Evolutionary conservation across 2,329 filamentous ascomycete species (phyloP).

Genomic region (Torrubiellomyces zombiae): DNA sequence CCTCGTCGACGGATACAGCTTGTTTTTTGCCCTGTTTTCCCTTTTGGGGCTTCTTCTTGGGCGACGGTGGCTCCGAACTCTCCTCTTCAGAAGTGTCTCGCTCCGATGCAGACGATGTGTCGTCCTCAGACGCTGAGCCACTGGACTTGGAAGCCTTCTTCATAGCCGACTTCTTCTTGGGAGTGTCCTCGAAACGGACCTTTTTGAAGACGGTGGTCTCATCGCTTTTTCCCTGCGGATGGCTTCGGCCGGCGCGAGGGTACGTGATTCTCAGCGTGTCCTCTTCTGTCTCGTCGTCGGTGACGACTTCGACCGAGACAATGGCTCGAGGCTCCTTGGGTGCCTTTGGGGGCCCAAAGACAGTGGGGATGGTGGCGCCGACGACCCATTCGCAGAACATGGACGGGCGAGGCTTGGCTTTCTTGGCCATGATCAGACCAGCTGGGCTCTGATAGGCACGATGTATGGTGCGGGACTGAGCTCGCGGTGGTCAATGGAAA

Average conservation of each 20-base stretch:
- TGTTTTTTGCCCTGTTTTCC: constrained; percentile 4
- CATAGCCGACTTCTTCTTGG: constrained; percentile 19
- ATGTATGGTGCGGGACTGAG: no score
- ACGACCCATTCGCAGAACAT: constrained; percentile 25
- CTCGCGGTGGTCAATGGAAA: no score
- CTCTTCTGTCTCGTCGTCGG: constrained; percentile 33
- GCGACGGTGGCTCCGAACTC: constrained; percentile 4
- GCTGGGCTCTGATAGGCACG: no score
- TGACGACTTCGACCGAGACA: constrained; percentile 25
- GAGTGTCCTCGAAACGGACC: constrained; percentile 23
- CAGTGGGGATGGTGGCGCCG: constrained; percentile 17
- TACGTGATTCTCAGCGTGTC: constrained; percentile 32
- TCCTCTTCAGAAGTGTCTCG: constrained; percentile 6
- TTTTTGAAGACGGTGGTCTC: constrained; percentile 16
- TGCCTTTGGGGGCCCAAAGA: constrained; percentile 12
- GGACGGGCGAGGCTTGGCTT: no score
- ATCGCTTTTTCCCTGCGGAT: constrained; percentile 3
- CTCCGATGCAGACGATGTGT: constrained; percentile 9
- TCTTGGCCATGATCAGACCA: no score
- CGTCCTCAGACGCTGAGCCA: constrained; percentile 8
- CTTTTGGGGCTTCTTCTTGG: constrained; percentile 8
- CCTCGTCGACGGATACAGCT: constrained; percentile 7
- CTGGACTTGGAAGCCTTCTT: constrained; percentile 13
- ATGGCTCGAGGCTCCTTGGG: constrained; percentile 13
- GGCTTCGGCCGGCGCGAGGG: constrained; percentile 19